Percentiles rank a stretch among this genome's conserved stretches.
Evolutionary conservation across 345 rosid species (phyloP).

Genomic region (Gossypium raimondii): DNA sequence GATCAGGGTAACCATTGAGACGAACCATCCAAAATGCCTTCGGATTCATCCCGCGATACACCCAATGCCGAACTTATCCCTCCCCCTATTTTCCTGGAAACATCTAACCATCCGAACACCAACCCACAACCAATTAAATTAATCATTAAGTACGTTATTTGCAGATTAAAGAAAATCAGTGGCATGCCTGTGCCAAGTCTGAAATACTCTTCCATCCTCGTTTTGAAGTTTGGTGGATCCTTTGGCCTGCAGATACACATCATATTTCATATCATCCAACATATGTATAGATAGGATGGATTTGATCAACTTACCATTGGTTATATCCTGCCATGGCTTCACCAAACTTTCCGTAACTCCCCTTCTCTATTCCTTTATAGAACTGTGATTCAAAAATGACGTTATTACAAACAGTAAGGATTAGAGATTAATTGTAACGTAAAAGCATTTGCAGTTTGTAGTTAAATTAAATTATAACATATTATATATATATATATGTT

Average conservation of each 20-base stretch:
- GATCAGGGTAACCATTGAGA: conserved; percentile 54
- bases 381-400: conserved; percentile 31
- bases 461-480: too few species aligned
- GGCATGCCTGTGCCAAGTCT: neutral
- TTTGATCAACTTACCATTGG: conserved; percentile 44
- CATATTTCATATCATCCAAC: too few species aligned
- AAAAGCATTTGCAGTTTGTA: too few species aligned
- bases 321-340: conserved; percentile 77
- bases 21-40: conserved; percentile 90
- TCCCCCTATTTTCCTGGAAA: conserved; percentile 50
- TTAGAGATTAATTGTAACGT: too few species aligned
- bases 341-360: conserved; percentile 69
- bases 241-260: conserved; percentile 49
- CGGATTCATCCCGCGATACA: conserved; percentile 61
- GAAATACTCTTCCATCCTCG: neutral
- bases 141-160: too few species aligned
- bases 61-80: conserved; percentile 72
- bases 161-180: too few species aligned
- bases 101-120: too few species aligned
- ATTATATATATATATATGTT: too few species aligned
- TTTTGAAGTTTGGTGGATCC: conserved; percentile 46
- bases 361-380: conserved; percentile 59
- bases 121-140: too few species aligned
- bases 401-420: too few species aligned
- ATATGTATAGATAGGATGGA: too few species aligned